Conservation (phyloP, 192 early-diverging fungal genomes). For the Coemansia sp. region DNA sequence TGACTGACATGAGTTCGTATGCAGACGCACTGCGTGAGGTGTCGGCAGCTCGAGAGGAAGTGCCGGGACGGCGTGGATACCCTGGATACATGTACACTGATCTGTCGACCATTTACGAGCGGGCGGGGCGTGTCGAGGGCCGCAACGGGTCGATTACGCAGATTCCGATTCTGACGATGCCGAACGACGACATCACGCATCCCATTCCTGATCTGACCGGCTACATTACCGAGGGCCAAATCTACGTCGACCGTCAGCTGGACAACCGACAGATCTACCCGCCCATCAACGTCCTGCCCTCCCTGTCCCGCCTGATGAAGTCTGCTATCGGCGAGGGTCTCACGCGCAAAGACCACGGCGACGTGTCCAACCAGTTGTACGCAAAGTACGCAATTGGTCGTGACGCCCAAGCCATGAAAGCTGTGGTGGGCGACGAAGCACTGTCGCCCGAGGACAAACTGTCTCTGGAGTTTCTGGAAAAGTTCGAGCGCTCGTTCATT, state of each 20-base stretch:
- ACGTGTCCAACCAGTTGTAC: conserved; percentile 99
- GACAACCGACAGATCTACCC: conserved; percentile 99
- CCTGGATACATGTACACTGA: conserved; percentile 99
- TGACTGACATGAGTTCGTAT: conserved; percentile 99
- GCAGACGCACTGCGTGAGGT: conserved; percentile 99
- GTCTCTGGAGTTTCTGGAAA: conserved; percentile 95
- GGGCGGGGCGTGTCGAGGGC: conserved; percentile 96
- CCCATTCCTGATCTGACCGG: conserved; percentile 99
- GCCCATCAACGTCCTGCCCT: conserved; percentile 98
- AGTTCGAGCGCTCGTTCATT: conserved; percentile 98
- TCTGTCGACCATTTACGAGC: conserved; percentile 99
- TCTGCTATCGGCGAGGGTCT: conserved; percentile 97
- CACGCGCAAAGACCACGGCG: conserved; percentile 97
- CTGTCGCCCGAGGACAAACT: conserved; percentile 98
- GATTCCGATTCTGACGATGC: conserved; percentile 99
- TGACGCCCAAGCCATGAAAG: conserved; percentile 99
- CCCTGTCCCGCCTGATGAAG: conserved; percentile 99
- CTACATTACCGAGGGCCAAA: conserved; percentile 99
- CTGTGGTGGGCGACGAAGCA: conserved; percentile 99
- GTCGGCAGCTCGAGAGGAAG: conserved; percentile 98
- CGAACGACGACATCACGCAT: conserved; percentile 99
- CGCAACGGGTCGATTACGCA: conserved; percentile 98
- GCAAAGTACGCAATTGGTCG: conserved; percentile 99
- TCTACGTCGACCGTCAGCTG: conserved; percentile 97
- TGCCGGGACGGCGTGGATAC: conserved; percentile 98